Evolutionary conservation across 106 monocot genomes (phyloP).

Genomic region (Dendrobium officinale): DNA sequence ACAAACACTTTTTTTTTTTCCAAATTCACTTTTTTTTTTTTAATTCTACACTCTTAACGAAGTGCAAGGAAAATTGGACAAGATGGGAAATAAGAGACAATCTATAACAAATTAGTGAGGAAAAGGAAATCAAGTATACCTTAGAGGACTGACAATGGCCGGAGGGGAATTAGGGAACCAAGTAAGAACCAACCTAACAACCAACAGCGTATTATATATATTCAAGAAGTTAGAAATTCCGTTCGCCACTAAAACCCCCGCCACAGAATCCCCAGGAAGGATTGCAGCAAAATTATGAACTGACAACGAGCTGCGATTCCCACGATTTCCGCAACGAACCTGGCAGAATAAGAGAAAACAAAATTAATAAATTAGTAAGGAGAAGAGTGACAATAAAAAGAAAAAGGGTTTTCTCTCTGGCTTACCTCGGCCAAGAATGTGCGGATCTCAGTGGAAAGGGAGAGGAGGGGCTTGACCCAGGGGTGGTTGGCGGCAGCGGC

Average conservation of each 20-base stretch:
- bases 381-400: background rate
- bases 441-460: slow-evolving; percentile 23
- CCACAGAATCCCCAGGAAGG: slow-evolving; percentile 70
- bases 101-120: background rate
- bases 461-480: slow-evolving; percentile 28
- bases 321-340: slow-evolving; percentile 25
- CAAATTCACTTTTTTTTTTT: too few relatives aligned
- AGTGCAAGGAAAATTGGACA: background rate
- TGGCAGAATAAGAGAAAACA: slow-evolving; percentile 14
- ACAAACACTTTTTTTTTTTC: too few relatives aligned
- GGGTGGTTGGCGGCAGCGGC: slow-evolving; percentile 21
- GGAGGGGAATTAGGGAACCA: slow-evolving; percentile 96
- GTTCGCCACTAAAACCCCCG: slow-evolving; percentile 79
- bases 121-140: slow-evolving; percentile 25
- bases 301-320: slow-evolving; percentile 15
- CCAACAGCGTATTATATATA: slow-evolving; percentile 77
- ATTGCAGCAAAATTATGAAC: slow-evolving; percentile 72
- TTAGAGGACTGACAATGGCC: slow-evolving; percentile 82
- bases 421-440: slow-evolving; percentile 24
- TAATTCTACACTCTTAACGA: too few relatives aligned
- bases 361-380: background rate
- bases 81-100: background rate
- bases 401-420: background rate
- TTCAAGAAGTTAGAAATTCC: slow-evolving; percentile 85
- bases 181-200: slow-evolving; percentile 86